phyloP scores from a whole-genome alignment of 805 yeast genomes.

The Yamadazyma nakazawae region DNA sequence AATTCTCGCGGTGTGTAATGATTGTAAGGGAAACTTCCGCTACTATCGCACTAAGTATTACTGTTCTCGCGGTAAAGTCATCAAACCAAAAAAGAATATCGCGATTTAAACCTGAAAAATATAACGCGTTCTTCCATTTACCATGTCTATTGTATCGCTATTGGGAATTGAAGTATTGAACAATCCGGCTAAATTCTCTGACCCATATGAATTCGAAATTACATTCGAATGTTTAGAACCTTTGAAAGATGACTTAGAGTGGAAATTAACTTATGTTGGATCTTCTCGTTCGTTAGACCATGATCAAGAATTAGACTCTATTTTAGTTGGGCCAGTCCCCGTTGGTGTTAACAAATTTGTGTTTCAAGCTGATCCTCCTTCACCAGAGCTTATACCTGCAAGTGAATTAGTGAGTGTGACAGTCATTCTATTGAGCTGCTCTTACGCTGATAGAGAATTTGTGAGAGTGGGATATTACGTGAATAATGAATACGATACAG shows the following conservation, averaged over 20 bases:
- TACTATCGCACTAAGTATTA: not conserved
- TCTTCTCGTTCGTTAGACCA: constrained; percentile 92
- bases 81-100: not conserved
- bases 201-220: constrained; percentile 93
- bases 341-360: constrained; percentile 93
- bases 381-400: constrained; percentile 94
- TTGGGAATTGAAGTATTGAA: constrained; percentile 88
- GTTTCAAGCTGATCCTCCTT: constrained; percentile 94
- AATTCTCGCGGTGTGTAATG: too few species aligned
- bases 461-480: constrained; percentile 98
- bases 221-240: constrained; percentile 97
- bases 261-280: constrained; percentile 97
- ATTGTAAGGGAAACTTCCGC: not conserved
- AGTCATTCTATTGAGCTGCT: constrained; percentile 86
- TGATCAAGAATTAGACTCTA: constrained; percentile 94
- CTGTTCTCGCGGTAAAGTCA: not conserved
- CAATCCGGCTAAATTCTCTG: constrained; percentile 92
- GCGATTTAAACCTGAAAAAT: not conserved
- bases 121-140: constrained; percentile 8
- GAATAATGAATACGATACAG: constrained; percentile 92
- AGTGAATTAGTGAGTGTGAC: constrained; percentile 94
- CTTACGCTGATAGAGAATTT: constrained; percentile 90
- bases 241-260: constrained; percentile 85
- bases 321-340: constrained; percentile 98
- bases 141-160: constrained; percentile 86